Base-by-base conservation (phyloP, 2,329 filamentous ascomycete genomes). In the Talaromyces sp. region DNA sequence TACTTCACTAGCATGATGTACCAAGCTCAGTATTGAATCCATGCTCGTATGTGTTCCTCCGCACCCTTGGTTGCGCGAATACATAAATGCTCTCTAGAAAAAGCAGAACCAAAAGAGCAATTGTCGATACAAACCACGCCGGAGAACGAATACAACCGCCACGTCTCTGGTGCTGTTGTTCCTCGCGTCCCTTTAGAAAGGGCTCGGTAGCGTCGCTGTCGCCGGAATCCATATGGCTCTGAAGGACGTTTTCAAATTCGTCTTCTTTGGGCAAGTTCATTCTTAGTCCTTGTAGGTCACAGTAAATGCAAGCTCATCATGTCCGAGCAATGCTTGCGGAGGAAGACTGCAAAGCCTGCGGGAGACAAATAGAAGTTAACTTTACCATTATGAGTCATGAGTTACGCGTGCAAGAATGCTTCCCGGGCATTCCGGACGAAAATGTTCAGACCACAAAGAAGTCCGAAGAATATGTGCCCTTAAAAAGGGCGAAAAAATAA, bases 1-100 rank as follows among this genome's bases (percentile, higher is more conserved):
- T 4, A 24, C 19, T 46, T 46, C 4, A 11, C 11, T 46, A 19
- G 43, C 6, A 27, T 38, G 8, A 50, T 41, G 3, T n/a, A 60
- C 58, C 54, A 12, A 60, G 43, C 24, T 60, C 58, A 19, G 58
- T 60, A 10, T 52, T 26, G 53, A 55, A 55, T 14, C 53, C 53
- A 35, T 55, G 31, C 53, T 55, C 53, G 29, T 55, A 55, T 12
- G 31, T 10, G 21, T 55, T 55, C n/a, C 5, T 38, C 53, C 26
- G 24, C 12, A 9, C 26, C 27, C 31, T 55, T 24, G 48, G 48
- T n/a, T 52, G 48, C 14, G 29, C 53, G 24, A 55, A 24, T 19
- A 55, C 5, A 27, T n/a, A 55, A 10, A 55, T 3, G 21, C 35
- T 55, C 53, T 41, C 14, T 24, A 55, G 24, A 5, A 55, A 26